Evolutionary conservation across 2,329 filamentous ascomycete genomes (phyloP).

Genomic region (Sporothrix brasiliensis): DNA sequence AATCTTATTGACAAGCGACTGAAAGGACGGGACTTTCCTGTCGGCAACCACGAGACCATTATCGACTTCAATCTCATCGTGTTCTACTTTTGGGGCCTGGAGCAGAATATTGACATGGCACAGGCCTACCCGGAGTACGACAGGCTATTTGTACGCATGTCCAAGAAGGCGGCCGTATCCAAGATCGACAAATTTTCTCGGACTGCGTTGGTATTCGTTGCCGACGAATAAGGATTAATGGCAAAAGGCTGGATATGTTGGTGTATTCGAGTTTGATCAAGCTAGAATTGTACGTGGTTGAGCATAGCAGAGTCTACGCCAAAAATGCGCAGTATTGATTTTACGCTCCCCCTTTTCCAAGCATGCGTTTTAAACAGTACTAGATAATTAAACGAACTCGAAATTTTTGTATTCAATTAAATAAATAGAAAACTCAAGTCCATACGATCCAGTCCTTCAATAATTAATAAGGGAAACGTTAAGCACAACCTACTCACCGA

Average conservation of each 20-base stretch:
- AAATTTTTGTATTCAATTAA: no score
- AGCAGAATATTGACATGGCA: conserved; percentile 10
- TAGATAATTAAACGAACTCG: no score
- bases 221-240: neutral
- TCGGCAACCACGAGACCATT: neutral
- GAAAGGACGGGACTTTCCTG: neutral
- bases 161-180: neutral
- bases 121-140: neutral
- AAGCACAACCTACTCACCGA: no score
- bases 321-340: no score
- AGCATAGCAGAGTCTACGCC: no score
- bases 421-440: no score
- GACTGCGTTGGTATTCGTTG: neutral
- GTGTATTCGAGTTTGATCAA: no score
- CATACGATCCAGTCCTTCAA: no score
- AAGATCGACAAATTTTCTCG: neutral
- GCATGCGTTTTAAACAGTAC: no score
- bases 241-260: neutral
- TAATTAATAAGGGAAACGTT: no score
- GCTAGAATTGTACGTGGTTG: neutral
- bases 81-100: conserved; percentile 5
- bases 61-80: conserved; percentile 2
- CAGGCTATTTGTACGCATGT: conserved; percentile 1
- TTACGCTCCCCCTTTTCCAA: no score
- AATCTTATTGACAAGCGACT: neutral